Evolutionary conservation across 1,284 basidiomycete genomes (phyloP), one percentile per base, ranked within the genome.

Genomic region (Kwoniella shivajii): DNA sequence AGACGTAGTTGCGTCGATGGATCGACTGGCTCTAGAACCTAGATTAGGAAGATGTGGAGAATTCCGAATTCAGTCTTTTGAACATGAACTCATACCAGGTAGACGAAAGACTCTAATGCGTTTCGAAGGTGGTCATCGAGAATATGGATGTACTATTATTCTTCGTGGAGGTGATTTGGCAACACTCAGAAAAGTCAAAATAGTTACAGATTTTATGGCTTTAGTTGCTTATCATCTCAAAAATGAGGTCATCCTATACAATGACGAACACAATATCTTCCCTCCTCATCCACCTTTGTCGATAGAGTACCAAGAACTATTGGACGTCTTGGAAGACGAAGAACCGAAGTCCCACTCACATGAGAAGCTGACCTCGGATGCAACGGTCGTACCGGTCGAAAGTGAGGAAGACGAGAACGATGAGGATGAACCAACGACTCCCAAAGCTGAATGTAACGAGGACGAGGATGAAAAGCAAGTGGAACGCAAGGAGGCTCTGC

Each of bases 61-160:
- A 27, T 95, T 94, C 73, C 84, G 86, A 41, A 85, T 98, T 20
- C 92, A 98, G 76, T 97, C 95, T 0, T 98, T 90, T 75, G 92
- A 97, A 67, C 92, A 98, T 75, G 84, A 86, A 5, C 80, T 92
- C 31, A 95, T 97, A 36, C 92, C 94, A 7, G 92, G 90, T 14
- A 84, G 85, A 37, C 83, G 95, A 54, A 99, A 99, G 81, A 92
- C 93, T 0, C 89, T 93, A 71, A 94, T 99, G 90, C 87, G 95
- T 1, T 97, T 99, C 70, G 92, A 96, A 75, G 96, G 95, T 0
- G 95, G 92, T 68, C 88, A 86, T 68, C 85, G 86, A 50, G 90
- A 95, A 64, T 88, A 92, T 81, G 93, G 94, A 0, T 96, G 93
- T 65, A 98, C 94, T 0, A 88, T 99, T 63, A 83, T 99, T 27